A percentile compares a stretch with the other conserved stretches of the same genome.
Conservation (phyloP, 495 filamentous ascomycete genomes). For the Podospora anserina region DNA sequence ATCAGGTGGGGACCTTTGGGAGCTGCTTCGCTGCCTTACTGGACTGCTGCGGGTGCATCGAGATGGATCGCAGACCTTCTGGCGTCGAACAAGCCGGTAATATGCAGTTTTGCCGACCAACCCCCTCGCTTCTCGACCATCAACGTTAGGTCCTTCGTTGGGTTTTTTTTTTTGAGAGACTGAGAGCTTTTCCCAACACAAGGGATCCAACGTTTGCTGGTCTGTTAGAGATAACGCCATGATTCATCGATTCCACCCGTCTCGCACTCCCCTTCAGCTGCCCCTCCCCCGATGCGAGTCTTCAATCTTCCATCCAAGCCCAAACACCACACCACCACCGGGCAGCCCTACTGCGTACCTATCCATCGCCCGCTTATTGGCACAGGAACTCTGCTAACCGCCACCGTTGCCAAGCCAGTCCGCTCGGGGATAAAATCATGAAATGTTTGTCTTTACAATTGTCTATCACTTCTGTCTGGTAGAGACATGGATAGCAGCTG, state of each 20-base stretch:
- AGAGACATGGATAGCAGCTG: not conserved
- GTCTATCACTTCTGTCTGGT: no score
- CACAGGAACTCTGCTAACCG: not conserved
- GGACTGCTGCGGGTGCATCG: not conserved
- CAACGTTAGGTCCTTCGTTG: not conserved
- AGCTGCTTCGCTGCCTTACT: constrained; percentile 1
- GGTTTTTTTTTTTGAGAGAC: not conserved
- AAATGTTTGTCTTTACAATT: no score
- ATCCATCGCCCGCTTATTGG: not conserved
- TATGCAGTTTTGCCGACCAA: not conserved
- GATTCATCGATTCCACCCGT: not conserved
- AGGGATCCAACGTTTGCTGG: not conserved
- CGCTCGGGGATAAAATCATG: no score
- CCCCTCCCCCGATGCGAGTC: not conserved
- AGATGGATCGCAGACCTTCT: not conserved
- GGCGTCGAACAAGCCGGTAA: not conserved
- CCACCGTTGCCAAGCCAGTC: not conserved
- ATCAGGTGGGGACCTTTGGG: not conserved
- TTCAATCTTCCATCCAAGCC: not conserved
- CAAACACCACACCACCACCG: not conserved
- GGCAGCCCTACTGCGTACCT: no score
- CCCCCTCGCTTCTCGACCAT: not conserved
- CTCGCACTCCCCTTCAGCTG: not conserved
- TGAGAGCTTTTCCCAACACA: not conserved
- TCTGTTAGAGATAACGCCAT: not conserved